phyloP scores from a whole-genome alignment of 2,329 filamentous ascomycete species.

The Aphanoascus verrucosus region DNA sequence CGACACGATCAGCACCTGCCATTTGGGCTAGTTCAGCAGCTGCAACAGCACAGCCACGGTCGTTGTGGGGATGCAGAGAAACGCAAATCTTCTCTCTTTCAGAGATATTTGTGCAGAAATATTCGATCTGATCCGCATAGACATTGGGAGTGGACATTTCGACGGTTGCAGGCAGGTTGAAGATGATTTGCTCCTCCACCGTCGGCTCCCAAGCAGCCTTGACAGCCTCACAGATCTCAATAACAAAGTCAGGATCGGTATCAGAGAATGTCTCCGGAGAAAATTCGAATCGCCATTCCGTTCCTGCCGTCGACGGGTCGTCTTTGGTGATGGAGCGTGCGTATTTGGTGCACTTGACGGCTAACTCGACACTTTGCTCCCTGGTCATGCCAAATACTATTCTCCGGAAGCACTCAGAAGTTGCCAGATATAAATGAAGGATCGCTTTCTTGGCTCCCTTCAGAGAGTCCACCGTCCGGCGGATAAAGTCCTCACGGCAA shows the following conservation, averaged over 20 bases:
- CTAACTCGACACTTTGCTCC: slow-evolving; percentile 68
- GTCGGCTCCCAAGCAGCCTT: slow-evolving; percentile 86
- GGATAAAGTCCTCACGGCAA: slow-evolving; percentile 83
- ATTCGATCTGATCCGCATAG: slow-evolving; percentile 93
- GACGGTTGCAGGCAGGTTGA: slow-evolving; percentile 93
- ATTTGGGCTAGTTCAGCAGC: slow-evolving; percentile 89
- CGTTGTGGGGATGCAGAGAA: slow-evolving; percentile 89
- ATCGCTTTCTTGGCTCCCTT: slow-evolving; percentile 86
- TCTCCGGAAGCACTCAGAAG: slow-evolving; percentile 86
- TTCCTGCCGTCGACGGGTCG: slow-evolving; percentile 46
- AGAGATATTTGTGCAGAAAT: slow-evolving; percentile 76
- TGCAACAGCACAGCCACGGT: slow-evolving; percentile 79
- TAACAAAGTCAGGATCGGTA: slow-evolving; percentile 68
- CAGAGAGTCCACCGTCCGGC: slow-evolving; percentile 76
- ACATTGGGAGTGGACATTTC: slow-evolving; percentile 92
- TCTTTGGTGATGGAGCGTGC: slow-evolving; percentile 85
- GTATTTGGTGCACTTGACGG: slow-evolving; percentile 74
- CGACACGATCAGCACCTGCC: slow-evolving; percentile 88
- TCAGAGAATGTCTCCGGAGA: slow-evolving; percentile 67
- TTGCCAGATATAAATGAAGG: slow-evolving; percentile 90
- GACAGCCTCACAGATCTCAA: slow-evolving; percentile 81
- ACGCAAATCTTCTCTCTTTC: slow-evolving; percentile 81
- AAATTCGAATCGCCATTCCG: slow-evolving; percentile 45
- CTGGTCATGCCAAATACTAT: slow-evolving; percentile 83
- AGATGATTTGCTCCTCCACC: slow-evolving; percentile 72